Evolutionary conservation across 2,329 filamentous ascomycete genomes (phyloP), one percentile per base, ranked within the genome.

Genomic region (Sclerotinia glacialis): DNA sequence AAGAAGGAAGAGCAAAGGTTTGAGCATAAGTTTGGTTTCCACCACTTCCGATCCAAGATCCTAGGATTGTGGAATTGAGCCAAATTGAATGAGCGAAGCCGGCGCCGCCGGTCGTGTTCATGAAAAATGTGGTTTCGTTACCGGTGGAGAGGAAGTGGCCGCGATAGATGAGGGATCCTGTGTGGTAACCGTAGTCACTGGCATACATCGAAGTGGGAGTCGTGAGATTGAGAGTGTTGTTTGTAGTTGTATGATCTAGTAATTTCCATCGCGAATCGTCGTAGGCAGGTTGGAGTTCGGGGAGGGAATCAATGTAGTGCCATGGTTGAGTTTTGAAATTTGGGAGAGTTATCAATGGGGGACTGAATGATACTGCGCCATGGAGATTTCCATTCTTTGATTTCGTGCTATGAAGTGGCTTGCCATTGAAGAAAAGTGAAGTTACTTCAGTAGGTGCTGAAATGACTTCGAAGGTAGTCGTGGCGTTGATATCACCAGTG

Each of bases 101-200:
- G 1, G 78, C 81, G 1, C 90, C 90, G 55, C 90, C 90, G 63
- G 86, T 83, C 0, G 87, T 86, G 54, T 79, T 79, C 18, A 89
- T 74, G 69, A 77, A 82, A 69, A 77, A 82, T 0, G 77, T 78
- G 0, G 79, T 79, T 68, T 91, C 88, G 1, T 80, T 76, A n/a
- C 87, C 88, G 1, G 79, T 82, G 6, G 89, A 84, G 1, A 79
- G 83, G 74, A 93, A 92, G 70, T 86, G 82, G 0, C 89, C 90
- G 1, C 89, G 85, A 78, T 85, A 92, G 54, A 93, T 71, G 0
- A 92, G 80, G 1, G 83, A 85, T 8, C 89, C 89, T 0, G 85
- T 83, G 74, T 91, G 82, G 77, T 86, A 93, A 31, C 89, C 89
- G 72, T 93, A 92, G 76, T 93, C 90, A 18, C 85, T 85, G 0